Base-by-base conservation (phyloP, 495 filamentous ascomycete genomes). In the Barbatosphaeria neglecta region DNA sequence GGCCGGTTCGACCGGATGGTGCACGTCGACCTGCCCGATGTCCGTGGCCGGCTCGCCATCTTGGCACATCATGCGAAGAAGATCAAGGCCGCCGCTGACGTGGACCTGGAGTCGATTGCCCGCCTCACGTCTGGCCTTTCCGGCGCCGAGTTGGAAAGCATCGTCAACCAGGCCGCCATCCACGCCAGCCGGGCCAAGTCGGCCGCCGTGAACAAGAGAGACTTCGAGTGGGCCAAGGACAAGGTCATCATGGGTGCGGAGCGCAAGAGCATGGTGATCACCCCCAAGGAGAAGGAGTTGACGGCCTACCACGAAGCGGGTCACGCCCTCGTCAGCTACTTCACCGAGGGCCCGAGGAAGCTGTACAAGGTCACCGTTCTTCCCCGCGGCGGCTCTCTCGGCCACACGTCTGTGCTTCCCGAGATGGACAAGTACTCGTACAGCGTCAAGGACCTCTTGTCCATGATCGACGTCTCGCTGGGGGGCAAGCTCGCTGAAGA, bases 221-320 rank as follows among this genome's bases (percentile, higher is more conserved):
- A 97, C 58, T 84, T 98, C 45, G 92, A 96, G 51, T 97, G 88
- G 87, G 90, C 92, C 40, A 96, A 93, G 63, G 92, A 98, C 70
- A 94, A 90, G 66, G 87, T 98, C 47, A 83, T 97, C 69, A 94
- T 98, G 86, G 92, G 92, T 40, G 86, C 90, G 24, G 92, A 97
- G 69, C 78, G 83, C 60, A 80, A 77, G 55, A 90, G 81, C 57
- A 83, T 87, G 60, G 79, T 96, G 49, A 93, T 97, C 49, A 84
- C 83, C 39, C 76, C 87, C 44, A 84, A 90, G 66, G 78, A 82
- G 58, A 77, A 78, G 55, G 90, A 97, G 62, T 80, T 88, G 73
- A 98, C 92, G 28, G 92, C 92, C 2, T 98, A 98, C 55, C 92
- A 98, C 65, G 92, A 98, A 64, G 92, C 89, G 47, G 92, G 92